A percentile compares a stretch with the other conserved stretches of the same genome.
phyloP scores from a whole-genome alignment of 176 grass and related monocot species.

The Luzula sylvatica region DNA sequence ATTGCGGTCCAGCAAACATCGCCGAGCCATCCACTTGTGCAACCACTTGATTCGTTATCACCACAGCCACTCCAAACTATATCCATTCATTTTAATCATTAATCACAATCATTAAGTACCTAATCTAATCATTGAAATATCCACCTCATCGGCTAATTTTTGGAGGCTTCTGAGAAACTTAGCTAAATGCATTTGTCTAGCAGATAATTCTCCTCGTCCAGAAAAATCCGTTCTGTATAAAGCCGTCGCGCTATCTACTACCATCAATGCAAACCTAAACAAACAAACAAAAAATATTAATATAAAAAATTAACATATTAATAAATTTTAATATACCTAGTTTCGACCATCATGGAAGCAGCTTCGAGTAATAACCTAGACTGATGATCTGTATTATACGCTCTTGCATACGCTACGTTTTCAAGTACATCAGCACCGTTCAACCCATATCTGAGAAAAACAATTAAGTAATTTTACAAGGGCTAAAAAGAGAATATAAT shows the following conservation, averaged over 20 bases:
- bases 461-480: neutral
- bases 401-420: slow-evolving; percentile 93
- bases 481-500: neutral
- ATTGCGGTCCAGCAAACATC: slow-evolving; percentile 81
- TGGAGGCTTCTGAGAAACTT: slow-evolving; percentile 93
- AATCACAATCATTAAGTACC: neutral
- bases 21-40: slow-evolving; percentile 96
- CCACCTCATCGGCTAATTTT: slow-evolving; percentile 82
- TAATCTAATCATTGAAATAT: neutral
- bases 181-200: slow-evolving; percentile 94
- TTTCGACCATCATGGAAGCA: slow-evolving; percentile 93
- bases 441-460: slow-evolving; percentile 61
- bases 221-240: slow-evolving; percentile 96
- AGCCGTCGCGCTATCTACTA: slow-evolving; percentile 92
- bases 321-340: slow-evolving; percentile 33
- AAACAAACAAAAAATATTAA: neutral
- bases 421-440: slow-evolving; percentile 91
- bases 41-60: slow-evolving; percentile 97
- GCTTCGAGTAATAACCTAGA: slow-evolving; percentile 81
- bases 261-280: slow-evolving; percentile 89
- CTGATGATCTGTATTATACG: slow-evolving; percentile 91
- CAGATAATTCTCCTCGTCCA: slow-evolving; percentile 85
- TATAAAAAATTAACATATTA: neutral
- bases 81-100: neutral
- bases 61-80: slow-evolving; percentile 93